Conservation (phyloP, 2,329 filamentous ascomycete genomes). For the Exophiala xenobiotica region DNA sequence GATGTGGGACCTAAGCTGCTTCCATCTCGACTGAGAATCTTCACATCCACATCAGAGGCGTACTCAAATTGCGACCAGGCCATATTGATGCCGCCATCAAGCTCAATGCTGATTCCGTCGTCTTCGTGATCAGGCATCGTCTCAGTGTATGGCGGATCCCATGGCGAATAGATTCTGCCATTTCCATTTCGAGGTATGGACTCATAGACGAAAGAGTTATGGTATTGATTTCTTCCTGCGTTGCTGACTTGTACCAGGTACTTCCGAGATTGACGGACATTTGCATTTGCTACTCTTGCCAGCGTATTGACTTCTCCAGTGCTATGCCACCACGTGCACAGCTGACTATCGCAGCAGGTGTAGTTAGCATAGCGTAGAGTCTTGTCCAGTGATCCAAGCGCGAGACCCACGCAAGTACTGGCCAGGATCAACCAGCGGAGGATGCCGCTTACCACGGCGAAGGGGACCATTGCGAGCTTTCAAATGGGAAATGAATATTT, state of each 20-base stretch:
- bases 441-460: no score
- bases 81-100: not conserved
- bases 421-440: no score
- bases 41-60: not conserved
- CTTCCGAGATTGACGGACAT: not conserved
- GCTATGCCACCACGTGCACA: not conserved
- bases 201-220: not conserved
- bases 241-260: not conserved
- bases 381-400: no score
- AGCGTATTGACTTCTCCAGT: not conserved
- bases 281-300: not conserved
- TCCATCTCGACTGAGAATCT: not conserved
- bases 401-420: no score
- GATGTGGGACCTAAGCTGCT: not conserved
- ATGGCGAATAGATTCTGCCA: not conserved
- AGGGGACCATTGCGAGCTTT: no score
- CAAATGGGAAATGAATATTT: no score
- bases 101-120: not conserved
- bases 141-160: not conserved
- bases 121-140: not conserved
- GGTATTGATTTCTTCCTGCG: not conserved
- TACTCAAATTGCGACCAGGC: not conserved
- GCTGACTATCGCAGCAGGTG: not conserved
- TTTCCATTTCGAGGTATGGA: not conserved
- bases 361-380: no score